Conservation (phyloP, 2,329 filamentous ascomycete species). For the Pestalotiopsis fici region DNA sequence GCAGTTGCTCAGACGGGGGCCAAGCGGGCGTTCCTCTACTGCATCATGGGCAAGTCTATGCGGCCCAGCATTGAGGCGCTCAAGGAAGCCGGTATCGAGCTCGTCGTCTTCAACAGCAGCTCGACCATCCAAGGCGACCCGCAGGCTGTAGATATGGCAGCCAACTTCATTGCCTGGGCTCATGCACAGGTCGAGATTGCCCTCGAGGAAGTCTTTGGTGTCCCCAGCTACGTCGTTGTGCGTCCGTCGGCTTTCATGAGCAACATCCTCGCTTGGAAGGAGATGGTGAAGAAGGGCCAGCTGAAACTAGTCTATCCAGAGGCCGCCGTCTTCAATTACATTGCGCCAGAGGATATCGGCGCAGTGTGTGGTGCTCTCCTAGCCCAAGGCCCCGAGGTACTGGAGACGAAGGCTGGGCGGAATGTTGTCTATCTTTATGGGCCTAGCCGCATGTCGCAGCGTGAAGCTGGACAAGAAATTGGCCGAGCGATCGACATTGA, state of each 20-base stretch:
- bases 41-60: constrained; percentile 39
- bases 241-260: constrained; percentile 45
- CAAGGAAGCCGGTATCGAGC: constrained; percentile 42
- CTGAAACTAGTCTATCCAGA: constrained; percentile 31
- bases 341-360: constrained; percentile 46
- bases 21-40: constrained; percentile 50
- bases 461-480: constrained; percentile 28
- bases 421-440: constrained; percentile 38
- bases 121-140: constrained; percentile 29
- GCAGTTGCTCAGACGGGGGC: constrained; percentile 44
- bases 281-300: constrained; percentile 27
- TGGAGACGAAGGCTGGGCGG: constrained; percentile 20
- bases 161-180: constrained; percentile 35
- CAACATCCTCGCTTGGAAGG: constrained; percentile 35
- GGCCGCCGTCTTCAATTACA: constrained; percentile 35
- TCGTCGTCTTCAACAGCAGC: constrained; percentile 47
- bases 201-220: constrained; percentile 40
- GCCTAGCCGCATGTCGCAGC: constrained; percentile 30
- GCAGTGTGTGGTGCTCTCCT: constrained; percentile 40
- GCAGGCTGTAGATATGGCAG: constrained; percentile 14
- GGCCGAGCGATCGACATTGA: constrained; percentile 31
- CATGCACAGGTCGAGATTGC: constrained; percentile 46
- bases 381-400: constrained; percentile 25
- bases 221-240: constrained; percentile 36
- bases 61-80: constrained; percentile 39